Evolutionary conservation across 2,329 filamentous ascomycete species (phyloP), one percentile per base, ranked within the genome.

Genomic region (Alternaria longipes): DNA sequence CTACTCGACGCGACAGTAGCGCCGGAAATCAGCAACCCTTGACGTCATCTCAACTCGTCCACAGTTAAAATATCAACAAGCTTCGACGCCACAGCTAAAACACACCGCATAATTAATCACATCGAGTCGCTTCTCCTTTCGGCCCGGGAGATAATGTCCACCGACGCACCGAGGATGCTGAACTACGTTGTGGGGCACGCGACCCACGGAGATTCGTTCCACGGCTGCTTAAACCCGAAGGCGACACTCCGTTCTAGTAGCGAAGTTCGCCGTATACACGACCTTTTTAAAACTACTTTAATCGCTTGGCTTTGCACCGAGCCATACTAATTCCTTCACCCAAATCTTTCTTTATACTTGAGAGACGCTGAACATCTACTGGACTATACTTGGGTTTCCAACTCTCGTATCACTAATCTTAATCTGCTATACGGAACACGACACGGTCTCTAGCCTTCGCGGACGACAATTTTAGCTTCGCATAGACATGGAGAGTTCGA

Each of bases 141-240:
- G 40, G 8, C 38, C 11, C 44, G 59, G 55, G 51, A n/a, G n/a
- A 34, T n/a, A 32, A 46, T 45, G n/a, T 46, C 22, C 20, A 28
- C 56, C 45, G 56, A 56, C 40, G 45, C 41, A 34, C 46, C 51
- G 56, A 59, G 12, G 51, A 47, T 20, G 14, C 24, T 18, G 44
- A 32, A 30, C 9, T 28, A 52, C 47, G 47, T 40, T 51, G 50
- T 54, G 44, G 36, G 32, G 51, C 34, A 51, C 36, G 49, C 44
- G 38, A 26, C 38, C 38, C 40, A 40, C 34, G 36, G 24, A 40
- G 22, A 41, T 47, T 16, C 32, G 18, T 28, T 20, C 45, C 20
- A 56, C 22, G 36, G 20, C 11, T 60, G 56, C 47, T 60, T 58
- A 54, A 64, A 47, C 36, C 54, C 61, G 51, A 46, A 22, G n/a